Evolutionary conservation across 2,329 filamentous ascomycete species (phyloP), one percentile per base, ranked within the genome.

Genomic region (Trichoderma arundinaceum): DNA sequence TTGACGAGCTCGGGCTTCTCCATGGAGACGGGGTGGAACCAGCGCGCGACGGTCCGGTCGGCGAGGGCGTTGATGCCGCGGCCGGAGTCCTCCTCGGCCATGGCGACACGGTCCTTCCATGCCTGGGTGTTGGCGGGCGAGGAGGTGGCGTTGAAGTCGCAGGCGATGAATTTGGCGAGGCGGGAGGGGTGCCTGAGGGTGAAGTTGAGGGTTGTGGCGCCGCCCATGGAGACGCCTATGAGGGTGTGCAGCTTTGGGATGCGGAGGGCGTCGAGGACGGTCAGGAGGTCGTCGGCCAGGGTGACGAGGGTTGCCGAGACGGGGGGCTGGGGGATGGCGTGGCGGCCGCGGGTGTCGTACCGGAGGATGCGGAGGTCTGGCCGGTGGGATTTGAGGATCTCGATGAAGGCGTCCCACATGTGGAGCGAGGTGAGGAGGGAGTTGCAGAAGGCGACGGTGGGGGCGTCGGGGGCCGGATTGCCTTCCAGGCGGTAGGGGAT

Each of bases 401-500:
- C 78, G 0, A 95, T 79, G 66, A 96, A 86, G 1, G 82, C 82
- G 71, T 95, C 90, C 92, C 92, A 96, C 85, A 96, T 95, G 74
- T 86, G 82, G 69, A 90, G 84, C 54, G 89, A 88, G 2, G 91
- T 92, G 7, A 96, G 85, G 57, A 96, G 88, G 1, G 90, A 94
- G 81, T 96, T 96, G 77, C 84, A 84, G 70, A 94, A 90, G 19
- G 92, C 88, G 10, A 96, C 82, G 0, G 90, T 84, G 0, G 92
- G 92, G 0, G 92, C 90, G 19, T 84, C 74, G 0, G 88, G 86
- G 38, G 88, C 83, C 0, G 85, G 72, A 69, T 86, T 90, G 63
- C 92, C 92, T 76, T 95, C 91, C 1, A 96, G 83, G 13, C 88
- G 85, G 78, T 92, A 96, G 0, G 88, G 87, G 13, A 96, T 84